These are phyloP conservation scores for Sporobolus alterniflorus DNA, from an alignment of 202 grass and related monocot species.

Conservation along the genomic window DNA sequence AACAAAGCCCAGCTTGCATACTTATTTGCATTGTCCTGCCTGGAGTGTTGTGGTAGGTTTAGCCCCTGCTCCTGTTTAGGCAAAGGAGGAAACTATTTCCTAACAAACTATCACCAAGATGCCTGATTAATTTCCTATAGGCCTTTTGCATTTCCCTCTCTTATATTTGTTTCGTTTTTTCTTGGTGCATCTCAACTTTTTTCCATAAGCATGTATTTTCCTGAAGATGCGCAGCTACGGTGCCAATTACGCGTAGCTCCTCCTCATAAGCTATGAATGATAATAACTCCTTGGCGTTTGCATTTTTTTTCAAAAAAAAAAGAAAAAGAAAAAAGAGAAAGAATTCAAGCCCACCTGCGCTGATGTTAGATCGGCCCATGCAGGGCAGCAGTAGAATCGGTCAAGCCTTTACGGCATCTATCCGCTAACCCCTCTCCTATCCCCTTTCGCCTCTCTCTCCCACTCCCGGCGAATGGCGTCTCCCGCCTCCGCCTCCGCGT, in stretches of 20 bases:
- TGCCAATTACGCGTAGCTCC: no score
- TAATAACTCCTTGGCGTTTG: not conserved
- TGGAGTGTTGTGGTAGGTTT: not conserved
- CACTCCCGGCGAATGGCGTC: slow-evolving; percentile 33
- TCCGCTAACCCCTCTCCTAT: slow-evolving; percentile 1
- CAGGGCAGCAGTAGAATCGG: not conserved
- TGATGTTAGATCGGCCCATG: no score
- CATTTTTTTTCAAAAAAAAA: not conserved
- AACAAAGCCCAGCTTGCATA: no score
- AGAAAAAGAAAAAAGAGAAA: not conserved
- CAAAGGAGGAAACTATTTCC: not conserved
- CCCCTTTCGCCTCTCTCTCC: slow-evolving; percentile 1
- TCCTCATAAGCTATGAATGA: no score
- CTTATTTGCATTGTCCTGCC: not conserved
- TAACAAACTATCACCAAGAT: no score
- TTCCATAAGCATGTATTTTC: not conserved
- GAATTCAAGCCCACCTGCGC: not conserved
- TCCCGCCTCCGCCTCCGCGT: slow-evolving; percentile 20
- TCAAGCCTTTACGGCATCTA: not conserved
- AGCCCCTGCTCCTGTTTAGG: not conserved
- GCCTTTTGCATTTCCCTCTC: no score
- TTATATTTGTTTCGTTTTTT: no score
- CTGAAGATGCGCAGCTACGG: not conserved
- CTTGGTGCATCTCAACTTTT: no score
- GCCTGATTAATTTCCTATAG: not conserved